Evolutionary conservation across 306 rosid genomes (phyloP), one percentile per base, ranked within the genome.

Genomic region (Carpinus viminea): DNA sequence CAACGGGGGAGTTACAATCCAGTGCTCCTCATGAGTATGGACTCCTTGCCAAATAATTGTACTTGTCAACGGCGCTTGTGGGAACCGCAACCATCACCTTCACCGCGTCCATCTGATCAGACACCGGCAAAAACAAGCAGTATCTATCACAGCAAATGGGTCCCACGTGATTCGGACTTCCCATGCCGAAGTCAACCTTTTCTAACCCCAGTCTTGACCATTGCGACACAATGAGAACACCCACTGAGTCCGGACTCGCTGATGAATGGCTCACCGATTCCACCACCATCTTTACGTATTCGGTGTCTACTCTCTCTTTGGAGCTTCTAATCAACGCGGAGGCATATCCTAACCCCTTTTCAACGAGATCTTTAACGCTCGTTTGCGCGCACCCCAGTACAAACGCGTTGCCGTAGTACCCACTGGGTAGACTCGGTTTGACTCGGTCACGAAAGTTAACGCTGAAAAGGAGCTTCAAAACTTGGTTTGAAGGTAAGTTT

Each of bases 181-280:
- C 98, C 75, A 85, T 47, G 12, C 97, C 98, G 0, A 92, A 72
- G 79, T 94, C 93, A 79, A 94, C 95, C 72, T 79, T 83, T 43
- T 94, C 97, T 13, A 94, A 62, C 0, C 97, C 98, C 79, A 94
- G 53, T 86, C 97, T 90, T 75, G 98, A 94, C 98, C 98, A 94
- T 79, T 92, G 97, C 0, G 98, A 87, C 70, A 94, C 12, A 15
- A 94, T 88, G 64, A 94, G 74, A 41, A 91, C 97, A 7, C 98
- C 98, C 7, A 89, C 95, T 68, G 82, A 85, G 88, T 92, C 98
- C 0, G 97, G 97, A 86, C 85, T 8, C 86, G 90, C 88, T 16
- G 81, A 84, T 26, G 81, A 78, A 89, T 85, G 88, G 48, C 90
- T 75, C 68, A 94, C 92, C 53, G 79, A 79, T 80, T 89, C 91